These are phyloP conservation scores for Ceratocystis cacaofunesta DNA, from an alignment of 2,329 filamentous ascomycete genomes.

Conservation along the genomic window DNA sequence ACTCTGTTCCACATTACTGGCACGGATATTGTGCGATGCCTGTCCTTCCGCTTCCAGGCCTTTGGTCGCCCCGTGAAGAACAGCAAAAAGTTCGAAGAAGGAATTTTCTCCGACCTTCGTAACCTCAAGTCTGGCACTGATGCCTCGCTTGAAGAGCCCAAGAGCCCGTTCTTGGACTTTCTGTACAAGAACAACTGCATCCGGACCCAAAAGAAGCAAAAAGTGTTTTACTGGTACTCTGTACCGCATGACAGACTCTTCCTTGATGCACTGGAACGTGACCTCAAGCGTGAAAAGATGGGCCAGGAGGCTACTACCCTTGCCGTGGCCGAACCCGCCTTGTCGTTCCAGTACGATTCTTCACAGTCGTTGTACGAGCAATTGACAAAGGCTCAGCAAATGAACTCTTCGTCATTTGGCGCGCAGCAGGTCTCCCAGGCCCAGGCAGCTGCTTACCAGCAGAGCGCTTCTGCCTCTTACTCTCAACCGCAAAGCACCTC, in stretches of 20 bases:
- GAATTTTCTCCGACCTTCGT: slow-evolving; percentile 95
- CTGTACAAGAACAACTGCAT: slow-evolving; percentile 99
- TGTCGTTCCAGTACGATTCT: slow-evolving; percentile 98
- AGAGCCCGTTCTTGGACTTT: slow-evolving; percentile 96
- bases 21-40: slow-evolving; percentile 94
- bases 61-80: slow-evolving; percentile 98
- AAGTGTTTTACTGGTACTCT: slow-evolving; percentile 99
- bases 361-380: slow-evolving; percentile 98
- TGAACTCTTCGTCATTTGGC: slow-evolving; percentile 92
- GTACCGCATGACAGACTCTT: slow-evolving; percentile 95
- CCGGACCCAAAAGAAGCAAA: slow-evolving; percentile 98
- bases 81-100: slow-evolving; percentile 99
- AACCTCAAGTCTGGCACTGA: slow-evolving; percentile 98
- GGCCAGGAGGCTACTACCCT: slow-evolving; percentile 93
- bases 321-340: slow-evolving; percentile 87
- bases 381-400: slow-evolving; percentile 97
- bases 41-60: slow-evolving; percentile 95
- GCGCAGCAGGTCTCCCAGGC: slow-evolving; percentile 43
- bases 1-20: slow-evolving; percentile 99
- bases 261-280: slow-evolving; percentile 89
- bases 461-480: slow-evolving; percentile 29
- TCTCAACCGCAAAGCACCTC: slow-evolving; percentile 69
- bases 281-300: slow-evolving; percentile 99
- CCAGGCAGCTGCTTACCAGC: slow-evolving; percentile 24
- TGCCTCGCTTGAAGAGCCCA: slow-evolving; percentile 94